Base-by-base conservation (phyloP, 805 yeast species). In the Candida ortonii region DNA sequence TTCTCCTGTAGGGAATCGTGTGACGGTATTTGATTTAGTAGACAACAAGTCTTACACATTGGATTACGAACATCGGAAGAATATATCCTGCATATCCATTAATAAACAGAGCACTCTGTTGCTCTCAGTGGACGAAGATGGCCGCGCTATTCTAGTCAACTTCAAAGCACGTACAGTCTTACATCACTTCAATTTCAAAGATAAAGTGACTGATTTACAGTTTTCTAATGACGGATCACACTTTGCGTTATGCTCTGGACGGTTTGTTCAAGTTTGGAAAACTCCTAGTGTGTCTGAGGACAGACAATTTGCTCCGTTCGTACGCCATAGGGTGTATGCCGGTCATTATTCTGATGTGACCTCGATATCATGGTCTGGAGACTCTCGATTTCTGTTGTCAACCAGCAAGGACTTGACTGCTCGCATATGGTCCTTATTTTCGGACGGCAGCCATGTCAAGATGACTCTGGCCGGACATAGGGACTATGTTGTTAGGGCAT, bases 1-100 rank as follows among this genome's bases (percentile, higher is more conserved):
- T 28, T 80, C 93, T 39, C 97, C 98, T 0, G 97, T 93, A 3
- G 98, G 98, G 10, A 93, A 90, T 59, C 65, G 97, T 54, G 89
- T 93, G 19, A 72, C 88, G 12, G 85, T 84, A 36, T 93, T 89
- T 62, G 96, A 93, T 61, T 68, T 90, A 43, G 70, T 84, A 33
- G 81, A 84, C 53, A 88, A 82, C 59, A 80, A 77, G 49, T 84
- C 96, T 2, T 89, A 76, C 65, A 93, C 98, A 1, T 84, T 90
- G 55, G 77, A 79, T 50, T 93, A 88, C 59, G 96, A 93, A 61
- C 98, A 93, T 57, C 74, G 97, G 48, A 85, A 83, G 53, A 85
- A 85, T 49, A 74, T 93, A 28, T 68, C 78, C 3, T 61, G 88
- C 35, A 71, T 93, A 22, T 96, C 96, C 14, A 61, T 93, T 42